Evolutionary conservation across 495 filamentous ascomycete species (phyloP), one percentile per base, ranked within the genome.

Genomic region (Amorphotheca resinae): DNA sequence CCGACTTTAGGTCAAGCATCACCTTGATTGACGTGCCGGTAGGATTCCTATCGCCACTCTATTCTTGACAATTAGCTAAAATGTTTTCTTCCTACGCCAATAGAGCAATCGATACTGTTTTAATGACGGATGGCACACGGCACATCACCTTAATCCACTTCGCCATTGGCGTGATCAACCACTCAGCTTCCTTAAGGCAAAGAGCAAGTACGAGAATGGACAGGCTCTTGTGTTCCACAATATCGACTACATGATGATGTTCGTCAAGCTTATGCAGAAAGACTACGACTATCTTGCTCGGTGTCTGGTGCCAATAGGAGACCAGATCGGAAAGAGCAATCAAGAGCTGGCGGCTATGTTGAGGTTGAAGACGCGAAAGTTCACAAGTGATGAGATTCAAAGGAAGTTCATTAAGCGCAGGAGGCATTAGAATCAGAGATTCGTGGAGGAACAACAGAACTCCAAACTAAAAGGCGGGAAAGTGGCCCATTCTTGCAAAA

Each of bases 121-220:
- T 65, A 85, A 85, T 54, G 80, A 84, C 55, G 80, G 80, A 41
- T 85, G 83, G 58, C 80, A 85, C 57, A 83, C 80, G 26, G 80
- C 80, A 7, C 80, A 85, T 56, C 80, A 84, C 55, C 67, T 84
- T 8, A 81, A 85, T 58, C 79, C 80, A 3, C 72, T 65, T 20
- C 72, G 80, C 1, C 80, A 84, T 63, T 85, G 80, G 80, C 69
- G 80, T 35, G 77, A 83, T 32, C 80, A 84, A 53, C 80, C 80
- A 2, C 59, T 71, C 22, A 65, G 76, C 38, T 79, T 85, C 48
- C 56, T 84, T n/a, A 65, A 68, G 46, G 67, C 73, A 41, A 80
- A 81, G 53, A 50, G 64, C 4, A 66, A 65, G 9, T 85, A 85
- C 55, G 57, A 64, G 1, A 54, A 61, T 8, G 76, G 77, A 46